Evolutionary conservation across 441 rosid genomes (phyloP).

Genomic region (Corymbia calophylla): DNA sequence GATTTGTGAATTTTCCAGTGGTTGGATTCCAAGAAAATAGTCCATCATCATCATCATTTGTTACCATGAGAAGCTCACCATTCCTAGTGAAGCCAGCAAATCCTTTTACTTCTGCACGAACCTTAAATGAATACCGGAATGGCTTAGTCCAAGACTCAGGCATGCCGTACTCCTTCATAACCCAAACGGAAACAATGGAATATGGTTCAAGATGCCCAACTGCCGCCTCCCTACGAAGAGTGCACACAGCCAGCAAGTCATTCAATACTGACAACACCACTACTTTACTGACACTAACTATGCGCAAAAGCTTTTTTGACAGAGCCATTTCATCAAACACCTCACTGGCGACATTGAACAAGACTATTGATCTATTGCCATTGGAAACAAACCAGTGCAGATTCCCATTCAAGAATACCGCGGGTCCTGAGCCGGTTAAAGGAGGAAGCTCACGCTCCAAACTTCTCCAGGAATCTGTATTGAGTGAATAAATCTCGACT

Average conservation of each 20-base stretch:
- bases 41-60: background rate
- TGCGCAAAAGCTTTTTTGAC: background rate
- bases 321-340: background rate
- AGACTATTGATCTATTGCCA: background rate
- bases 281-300: background rate
- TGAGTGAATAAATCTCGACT: background rate
- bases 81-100: background rate
- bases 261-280: background rate
- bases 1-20: background rate
- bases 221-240: background rate
- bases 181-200: background rate
- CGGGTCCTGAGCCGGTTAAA: background rate
- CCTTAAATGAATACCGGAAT: background rate
- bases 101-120: rapidly evolving
- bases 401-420: background rate
- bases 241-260: background rate
- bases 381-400: background rate
- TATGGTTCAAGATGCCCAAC: background rate
- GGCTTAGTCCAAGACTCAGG: background rate
- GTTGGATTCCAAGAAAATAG: background rate
- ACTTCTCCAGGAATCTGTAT: background rate
- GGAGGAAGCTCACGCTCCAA: background rate
- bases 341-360: background rate
- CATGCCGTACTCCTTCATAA: background rate
- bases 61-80: background rate